phyloP scores from a whole-genome alignment of 192 early-diverging fungal species.

The Phlyctochytrium bullatum region DNA sequence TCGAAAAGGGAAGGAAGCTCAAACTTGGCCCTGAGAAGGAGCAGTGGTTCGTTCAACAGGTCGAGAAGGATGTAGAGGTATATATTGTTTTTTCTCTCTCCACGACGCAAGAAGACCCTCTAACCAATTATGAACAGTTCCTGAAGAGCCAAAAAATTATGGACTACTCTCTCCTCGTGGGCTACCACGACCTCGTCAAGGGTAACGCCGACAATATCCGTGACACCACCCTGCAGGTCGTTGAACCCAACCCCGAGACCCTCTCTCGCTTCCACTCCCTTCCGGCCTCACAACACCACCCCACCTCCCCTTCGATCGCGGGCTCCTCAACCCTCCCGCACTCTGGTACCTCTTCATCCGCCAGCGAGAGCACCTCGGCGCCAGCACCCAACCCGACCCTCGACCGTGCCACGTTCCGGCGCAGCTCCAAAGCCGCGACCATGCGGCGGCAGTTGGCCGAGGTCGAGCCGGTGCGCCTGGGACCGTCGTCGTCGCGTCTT shows the following conservation, averaged over 20 bases:
- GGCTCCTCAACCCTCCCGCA: not conserved
- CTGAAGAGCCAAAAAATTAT: constrained; percentile 82
- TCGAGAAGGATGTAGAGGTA: constrained; percentile 82
- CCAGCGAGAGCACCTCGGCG: not conserved
- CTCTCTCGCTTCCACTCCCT: not conserved
- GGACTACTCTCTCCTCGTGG: constrained; percentile 97
- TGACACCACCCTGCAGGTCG: constrained; percentile 85
- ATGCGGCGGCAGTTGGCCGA: constrained; percentile 14
- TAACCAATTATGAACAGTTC: too few species aligned
- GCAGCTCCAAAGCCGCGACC: constrained; percentile 19
- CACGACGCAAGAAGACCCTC: too few species aligned
- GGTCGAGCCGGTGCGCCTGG: constrained; percentile 61
- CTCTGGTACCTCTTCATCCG: not conserved
- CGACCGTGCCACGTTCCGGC: not conserved
- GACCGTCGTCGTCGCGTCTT: constrained; percentile 49
- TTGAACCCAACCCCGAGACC: constrained; percentile 57
- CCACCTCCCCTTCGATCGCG: not conserved
- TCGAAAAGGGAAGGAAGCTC: constrained; percentile 68
- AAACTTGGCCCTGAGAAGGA: constrained; percentile 82
- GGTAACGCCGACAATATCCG: constrained; percentile 83
- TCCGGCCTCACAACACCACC: not conserved
- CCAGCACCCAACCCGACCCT: constrained; percentile 4
- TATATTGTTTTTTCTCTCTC: too few species aligned
- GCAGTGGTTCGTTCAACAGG: constrained; percentile 76
- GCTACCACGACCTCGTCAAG: constrained; percentile 80